These are phyloP conservation scores for Coffea humblotiana DNA, from an alignment of 305 asterid species.

Conservation along the genomic window DNA sequence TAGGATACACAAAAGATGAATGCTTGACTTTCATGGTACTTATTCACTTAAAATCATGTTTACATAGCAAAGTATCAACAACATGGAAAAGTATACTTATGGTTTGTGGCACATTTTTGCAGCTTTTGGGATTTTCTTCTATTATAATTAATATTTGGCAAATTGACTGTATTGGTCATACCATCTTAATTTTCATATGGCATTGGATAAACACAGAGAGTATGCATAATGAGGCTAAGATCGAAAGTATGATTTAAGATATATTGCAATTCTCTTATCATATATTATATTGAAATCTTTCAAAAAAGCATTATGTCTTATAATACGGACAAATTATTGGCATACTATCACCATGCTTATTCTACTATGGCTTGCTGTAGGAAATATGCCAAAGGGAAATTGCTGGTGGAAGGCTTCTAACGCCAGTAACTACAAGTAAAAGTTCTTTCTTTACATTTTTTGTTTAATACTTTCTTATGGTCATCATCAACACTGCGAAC, in stretches of 20 bases:
- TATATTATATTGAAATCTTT: neutral
- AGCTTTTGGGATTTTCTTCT: neutral
- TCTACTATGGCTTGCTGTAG: conserved; percentile 7
- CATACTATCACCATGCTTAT: neutral
- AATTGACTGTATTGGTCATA: neutral
- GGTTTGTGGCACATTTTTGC: neutral
- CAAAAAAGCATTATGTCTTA: neutral
- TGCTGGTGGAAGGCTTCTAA: neutral
- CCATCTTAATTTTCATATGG: neutral
- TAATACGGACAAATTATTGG: neutral
- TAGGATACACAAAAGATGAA: neutral
- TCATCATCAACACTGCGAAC: neutral
- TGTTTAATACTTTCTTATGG: neutral
- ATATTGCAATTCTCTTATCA: neutral
- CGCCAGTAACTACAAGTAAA: neutral
- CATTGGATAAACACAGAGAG: neutral
- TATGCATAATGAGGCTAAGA: neutral
- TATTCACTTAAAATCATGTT: neutral
- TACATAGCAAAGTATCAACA: neutral
- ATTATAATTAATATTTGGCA: neutral
- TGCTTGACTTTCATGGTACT: neutral
- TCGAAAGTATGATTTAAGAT: neutral
- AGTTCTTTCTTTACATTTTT: neutral
- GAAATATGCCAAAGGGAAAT: neutral
- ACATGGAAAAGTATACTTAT: neutral